phyloP scores from a whole-genome alignment of 2,329 filamentous ascomycete species.

The Neoascochyta sp. region DNA sequence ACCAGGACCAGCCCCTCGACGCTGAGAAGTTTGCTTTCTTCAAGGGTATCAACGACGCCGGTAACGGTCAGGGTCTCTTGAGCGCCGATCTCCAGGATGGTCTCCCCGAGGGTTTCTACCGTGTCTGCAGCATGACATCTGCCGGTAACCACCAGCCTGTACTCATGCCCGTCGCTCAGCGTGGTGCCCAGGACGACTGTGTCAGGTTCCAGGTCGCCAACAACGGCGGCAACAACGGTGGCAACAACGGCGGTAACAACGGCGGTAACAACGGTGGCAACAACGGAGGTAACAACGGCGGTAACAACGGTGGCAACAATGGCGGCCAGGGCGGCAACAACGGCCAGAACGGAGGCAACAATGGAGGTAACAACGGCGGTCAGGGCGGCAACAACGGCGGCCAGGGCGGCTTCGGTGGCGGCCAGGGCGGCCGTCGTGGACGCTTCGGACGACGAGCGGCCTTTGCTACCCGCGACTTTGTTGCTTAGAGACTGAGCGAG shows the following conservation, averaged over 20 bases:
- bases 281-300: constrained; percentile 4
- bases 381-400: constrained; percentile 6
- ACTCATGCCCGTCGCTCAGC: constrained; percentile 55
- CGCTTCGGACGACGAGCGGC: constrained; percentile 22
- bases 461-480: constrained; percentile 32
- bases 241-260: constrained; percentile 10
- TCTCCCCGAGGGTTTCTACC: constrained; percentile 48
- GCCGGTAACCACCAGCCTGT: constrained; percentile 56
- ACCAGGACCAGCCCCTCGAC: constrained; percentile 37
- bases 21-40: constrained; percentile 53
- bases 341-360: constrained; percentile 2
- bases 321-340: constrained; percentile 4
- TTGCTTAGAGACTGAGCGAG: constrained; percentile 21
- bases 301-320: constrained; percentile 2
- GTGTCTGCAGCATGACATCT: constrained; percentile 52
- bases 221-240: constrained; percentile 6
- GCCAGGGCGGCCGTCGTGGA: constrained; percentile 13
- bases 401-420: constrained; percentile 7
- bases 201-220: constrained; percentile 46
- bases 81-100: constrained; percentile 46
- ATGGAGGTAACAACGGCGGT: constrained; percentile 4
- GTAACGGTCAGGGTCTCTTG: constrained; percentile 48
- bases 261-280: constrained; percentile 6
- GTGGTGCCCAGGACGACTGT: constrained; percentile 54
- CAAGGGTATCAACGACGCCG: constrained; percentile 56